A percentile compares a stretch with the other conserved stretches of the same genome.
These are phyloP conservation scores for Debaryomyces psychrophilus DNA, from an alignment of 1,139 yeast species.

Conservation along the genomic window DNA sequence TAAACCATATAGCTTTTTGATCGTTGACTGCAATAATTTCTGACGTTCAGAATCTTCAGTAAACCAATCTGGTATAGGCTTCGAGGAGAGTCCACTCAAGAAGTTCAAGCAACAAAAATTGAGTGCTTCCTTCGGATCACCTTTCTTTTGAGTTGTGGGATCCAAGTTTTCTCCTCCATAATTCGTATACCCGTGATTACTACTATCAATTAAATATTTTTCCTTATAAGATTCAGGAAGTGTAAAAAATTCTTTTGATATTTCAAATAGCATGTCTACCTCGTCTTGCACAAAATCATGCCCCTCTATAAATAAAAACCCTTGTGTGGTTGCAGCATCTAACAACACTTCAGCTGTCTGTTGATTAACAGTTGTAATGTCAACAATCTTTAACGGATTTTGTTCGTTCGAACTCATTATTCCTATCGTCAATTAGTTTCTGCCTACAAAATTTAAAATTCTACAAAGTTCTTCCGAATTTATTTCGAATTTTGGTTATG, in stretches of 20 bases:
- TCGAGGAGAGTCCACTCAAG: conserved; percentile 35
- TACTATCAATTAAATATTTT: conserved; percentile 47
- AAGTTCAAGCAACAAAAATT: conserved; percentile 49
- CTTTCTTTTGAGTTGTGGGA: conserved; percentile 47
- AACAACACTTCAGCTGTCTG: conserved; percentile 55
- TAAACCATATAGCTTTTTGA: conserved; percentile 46
- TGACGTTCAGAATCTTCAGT: conserved; percentile 33
- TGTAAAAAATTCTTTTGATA: conserved; percentile 60
- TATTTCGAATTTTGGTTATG: neutral
- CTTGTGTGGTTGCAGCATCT: conserved; percentile 68
- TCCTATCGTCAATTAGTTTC: neutral
- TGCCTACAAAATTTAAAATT: neutral
- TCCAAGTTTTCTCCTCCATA: conserved; percentile 62
- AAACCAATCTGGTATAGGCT: conserved; percentile 50
- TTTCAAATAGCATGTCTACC: conserved; percentile 54
- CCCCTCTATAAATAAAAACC: conserved; percentile 74
- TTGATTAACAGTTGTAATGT: conserved; percentile 50
- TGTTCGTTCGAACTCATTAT: conserved; percentile 10
- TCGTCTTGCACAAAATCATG: conserved; percentile 64
- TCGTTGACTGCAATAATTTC: conserved; percentile 33
- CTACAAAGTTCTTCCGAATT: neutral
- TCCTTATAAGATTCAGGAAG: conserved; percentile 53
- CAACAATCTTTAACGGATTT: conserved; percentile 56
- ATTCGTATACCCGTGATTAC: conserved; percentile 66
- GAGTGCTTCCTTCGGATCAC: conserved; percentile 66